Evolutionary conservation across 2,329 filamentous ascomycete genomes (phyloP), one percentile per base, ranked within the genome.

Genomic region (Ascochyta viciae-villosae): DNA sequence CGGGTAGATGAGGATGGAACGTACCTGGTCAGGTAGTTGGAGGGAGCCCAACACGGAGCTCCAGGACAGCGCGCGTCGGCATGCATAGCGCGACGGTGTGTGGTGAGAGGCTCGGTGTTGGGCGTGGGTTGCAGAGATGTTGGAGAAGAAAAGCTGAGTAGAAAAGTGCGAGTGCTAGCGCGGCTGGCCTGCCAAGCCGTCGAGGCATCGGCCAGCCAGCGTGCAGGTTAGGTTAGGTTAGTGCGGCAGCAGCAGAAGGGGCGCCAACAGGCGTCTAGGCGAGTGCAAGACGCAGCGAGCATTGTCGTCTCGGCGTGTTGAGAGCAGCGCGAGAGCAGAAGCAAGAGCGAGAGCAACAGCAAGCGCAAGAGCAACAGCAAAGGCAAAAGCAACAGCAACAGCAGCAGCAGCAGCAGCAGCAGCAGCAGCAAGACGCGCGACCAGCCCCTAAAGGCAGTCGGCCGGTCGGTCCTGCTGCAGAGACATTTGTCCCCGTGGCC

Each of bases 131-230:
- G 50, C 49, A 56, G 34, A 42, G 42, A 40, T 54, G 50, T 42
- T 38, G 44, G 49, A 50, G 54, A 54, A 51, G 44, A 60, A 62
- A 34, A 34, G 24, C n/a, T 46, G 26, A 48, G 41, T 50, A 46
- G 65, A 68, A 68, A 67, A 67, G 61, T 62, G 44, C 47, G 35
- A 46, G 50, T 50, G n/a, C 38, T 67, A 64, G 64, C 61, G 64
- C 42, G 50, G 31, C 46, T 31, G 29, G 29, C 29, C 12, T 12
- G 52, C 53, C 43, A 56, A 50, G 53, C 16, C 46, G 10, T 9
- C 26, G 15, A 37, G 44, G 38, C 50, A 37, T 29, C 33, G 45
- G 12, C 29, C 29, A 53, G 50, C 24, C 43, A 47, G 50, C 50
- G 44, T 19, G 19, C 19, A 19, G 19, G 19, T 19, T 19, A 19